Percentiles rank a stretch among this genome's conserved stretches.
Conservation (phyloP, 805 yeast species). For the Monosporozyma siamensis region DNA sequence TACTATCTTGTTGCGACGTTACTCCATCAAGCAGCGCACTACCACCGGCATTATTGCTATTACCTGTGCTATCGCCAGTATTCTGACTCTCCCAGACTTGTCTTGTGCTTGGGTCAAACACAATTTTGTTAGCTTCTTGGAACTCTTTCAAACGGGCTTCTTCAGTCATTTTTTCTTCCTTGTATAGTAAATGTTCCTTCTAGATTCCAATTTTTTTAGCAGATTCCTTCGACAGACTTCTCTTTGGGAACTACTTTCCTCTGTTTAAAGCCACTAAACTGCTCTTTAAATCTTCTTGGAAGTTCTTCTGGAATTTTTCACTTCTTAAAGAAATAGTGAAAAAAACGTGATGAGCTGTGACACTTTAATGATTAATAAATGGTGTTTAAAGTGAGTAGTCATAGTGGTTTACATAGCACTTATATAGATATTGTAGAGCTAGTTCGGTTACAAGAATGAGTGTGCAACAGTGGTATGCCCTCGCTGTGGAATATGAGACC, state of each 20-base stretch:
- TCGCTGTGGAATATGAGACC: constrained; percentile 20
- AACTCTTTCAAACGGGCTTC: constrained; percentile 28
- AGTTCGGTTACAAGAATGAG: not conserved
- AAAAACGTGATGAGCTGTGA: too few species aligned
- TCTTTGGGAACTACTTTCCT: too few species aligned
- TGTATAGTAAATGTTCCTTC: too few species aligned
- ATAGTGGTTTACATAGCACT: not conserved
- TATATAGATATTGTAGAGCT: not conserved
- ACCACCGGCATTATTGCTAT: not conserved
- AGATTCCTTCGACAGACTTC: too few species aligned
- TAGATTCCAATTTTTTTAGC: too few species aligned
- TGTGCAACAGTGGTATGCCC: constrained; percentile 8
- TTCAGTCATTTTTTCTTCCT: constrained; percentile 22
- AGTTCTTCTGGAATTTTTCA: too few species aligned
- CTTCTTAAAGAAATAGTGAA: too few species aligned
- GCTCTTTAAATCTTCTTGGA: too few species aligned
- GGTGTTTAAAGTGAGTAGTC: too few species aligned
- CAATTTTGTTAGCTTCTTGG: constrained; percentile 28
- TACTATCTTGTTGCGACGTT: not conserved
- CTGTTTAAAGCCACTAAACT: too few species aligned
- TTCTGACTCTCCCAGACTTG: constrained; percentile 31
- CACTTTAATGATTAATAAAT: too few species aligned
- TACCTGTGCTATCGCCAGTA: too few species aligned
- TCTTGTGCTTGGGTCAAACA: constrained; percentile 30
- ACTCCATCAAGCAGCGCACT: not conserved